Conservation (phyloP, 2,329 filamentous ascomycete species). For the Botryotinia narcissicola region DNA sequence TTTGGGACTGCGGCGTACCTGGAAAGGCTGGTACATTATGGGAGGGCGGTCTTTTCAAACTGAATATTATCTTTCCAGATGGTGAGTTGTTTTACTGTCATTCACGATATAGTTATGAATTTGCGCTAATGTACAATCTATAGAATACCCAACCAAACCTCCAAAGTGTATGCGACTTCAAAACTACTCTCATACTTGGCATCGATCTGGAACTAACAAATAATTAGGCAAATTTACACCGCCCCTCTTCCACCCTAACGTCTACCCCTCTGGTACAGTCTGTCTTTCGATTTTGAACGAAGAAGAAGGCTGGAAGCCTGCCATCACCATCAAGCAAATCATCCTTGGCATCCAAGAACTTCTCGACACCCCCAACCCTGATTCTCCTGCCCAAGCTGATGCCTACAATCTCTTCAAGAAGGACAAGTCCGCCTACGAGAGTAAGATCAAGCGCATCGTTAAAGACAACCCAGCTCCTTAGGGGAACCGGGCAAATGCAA, state of each 20-base stretch:
- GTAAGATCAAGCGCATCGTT: slow-evolving; percentile 80
- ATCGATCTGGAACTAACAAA: slow-evolving; percentile 24
- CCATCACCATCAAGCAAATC: slow-evolving; percentile 98
- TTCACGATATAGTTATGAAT: background rate
- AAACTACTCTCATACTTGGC: slow-evolving; percentile 14
- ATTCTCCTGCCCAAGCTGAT: slow-evolving; percentile 93
- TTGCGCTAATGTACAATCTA: slow-evolving; percentile 31
- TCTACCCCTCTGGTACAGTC: slow-evolving; percentile 96
- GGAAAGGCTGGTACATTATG: slow-evolving; percentile 96
- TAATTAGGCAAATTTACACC: slow-evolving; percentile 83
- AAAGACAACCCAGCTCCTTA: slow-evolving; percentile 81
- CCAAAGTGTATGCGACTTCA: slow-evolving; percentile 76
- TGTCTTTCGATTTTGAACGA: slow-evolving; percentile 97
- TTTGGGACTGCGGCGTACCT: slow-evolving; percentile 94
- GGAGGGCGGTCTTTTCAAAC: slow-evolving; percentile 96
- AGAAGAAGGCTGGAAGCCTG: slow-evolving; percentile 97
- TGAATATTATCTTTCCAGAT: slow-evolving; percentile 89
- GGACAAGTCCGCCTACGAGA: slow-evolving; percentile 83
- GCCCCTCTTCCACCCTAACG: slow-evolving; percentile 96
- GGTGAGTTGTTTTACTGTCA: slow-evolving; percentile 54
- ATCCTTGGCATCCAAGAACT: slow-evolving; percentile 93
- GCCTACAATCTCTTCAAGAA: slow-evolving; percentile 97
- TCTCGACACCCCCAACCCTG: slow-evolving; percentile 93
- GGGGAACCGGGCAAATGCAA: slow-evolving; percentile 16
- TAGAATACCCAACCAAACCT: slow-evolving; percentile 97